Base-by-base conservation (phyloP, 805 yeast species). In the Candida koratica region DNA sequence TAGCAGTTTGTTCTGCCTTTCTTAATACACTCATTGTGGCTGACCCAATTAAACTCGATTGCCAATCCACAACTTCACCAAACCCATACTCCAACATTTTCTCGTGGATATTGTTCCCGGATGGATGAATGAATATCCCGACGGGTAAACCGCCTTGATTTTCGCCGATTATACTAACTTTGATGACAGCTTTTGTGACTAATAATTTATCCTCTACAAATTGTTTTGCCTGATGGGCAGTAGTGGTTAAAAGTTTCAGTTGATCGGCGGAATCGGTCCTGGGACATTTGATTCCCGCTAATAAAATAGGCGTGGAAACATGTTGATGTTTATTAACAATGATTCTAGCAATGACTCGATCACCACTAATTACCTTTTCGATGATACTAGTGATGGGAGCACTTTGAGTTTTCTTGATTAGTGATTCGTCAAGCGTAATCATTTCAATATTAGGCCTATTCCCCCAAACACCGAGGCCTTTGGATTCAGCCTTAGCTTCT, bases 21-120 rank as follows among this genome's bases (percentile, higher is more conserved):
- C 95, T 74, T 37, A 84, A 68, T 23, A 55, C 52, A 2, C 71
- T 47, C 88, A 86, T 84, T 16, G 66, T 64, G 28, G 68, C 60
- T 8, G 87, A 62, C 4, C 95, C 95, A 39, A 86, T 63, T 27
- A 77, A 48, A 10, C 73, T 52, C 1, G 87, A 75, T 54, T 87
- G 95, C 87, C 90, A 81, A 55, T 86, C 95, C 17, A 79, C 74
- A 32, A 85, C 77, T 45, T 77, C 79, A 9, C 82, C 95, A 19
- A 81, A 67, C 8, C 96, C 96, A 37, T 67, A 69, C 38, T 72
- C 76, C 40, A 86, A 67, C 38, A 86, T 61, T 44, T 75, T 74
- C 45, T 78, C 83, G 39, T 82, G 77, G 48, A 85, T 79, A 43
- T 79, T 79, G 47, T 65, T 66, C 12, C 95, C 95, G 4, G 84